Base-by-base conservation (phyloP, 2,329 filamentous ascomycete genomes). In the Parafenestella ontariensis region DNA sequence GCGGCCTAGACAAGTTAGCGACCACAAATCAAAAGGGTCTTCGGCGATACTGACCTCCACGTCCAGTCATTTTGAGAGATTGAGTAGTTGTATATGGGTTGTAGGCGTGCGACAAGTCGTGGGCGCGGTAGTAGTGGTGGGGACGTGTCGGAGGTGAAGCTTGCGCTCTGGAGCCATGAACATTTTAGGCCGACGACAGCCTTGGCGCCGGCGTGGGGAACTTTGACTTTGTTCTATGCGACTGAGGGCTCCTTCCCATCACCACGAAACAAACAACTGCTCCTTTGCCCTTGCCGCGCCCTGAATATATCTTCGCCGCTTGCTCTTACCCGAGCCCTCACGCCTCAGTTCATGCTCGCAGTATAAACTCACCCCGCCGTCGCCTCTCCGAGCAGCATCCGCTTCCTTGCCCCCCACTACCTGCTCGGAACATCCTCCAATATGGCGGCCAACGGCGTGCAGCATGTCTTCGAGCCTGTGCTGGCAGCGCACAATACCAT, bases 401-500 rank as follows among this genome's bases (percentile, higher is more conserved):
- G 63, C 60, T 56, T 53, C 59, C 54, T 58, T 45, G 49, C 36
- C 49, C 64, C 61, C 59, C 62, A 63, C 64, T 52, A 62, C 57
- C 54, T 52, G 49, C 55, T 50, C 52, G 50, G 43, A 65, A 49
- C 29, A 49, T 33, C 55, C 45, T 55, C 61, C 65, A 78, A 58
- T 74, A 94, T 94, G 90, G 88, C 90, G 66, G 77, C 82, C 71
- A 88, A 87, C 76, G 81, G 82, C 68, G 79, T 82, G 62, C 84
- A 87, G 76, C 87, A 89, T 79, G 85, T 86, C 77, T 96, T 95
- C 79, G 86, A 87, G 78, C 90, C 91, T 60, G 91, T 99, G 66
- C 83, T 98, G 68, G 87, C 89, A 66, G 95, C 94, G 60, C 88
- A 98, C 78, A 86, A 88, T 73, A 95, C 93, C 61, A 96, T 99